phyloP scores from a whole-genome alignment of 495 filamentous ascomycete genomes.

The Penicillium goetzii region DNA sequence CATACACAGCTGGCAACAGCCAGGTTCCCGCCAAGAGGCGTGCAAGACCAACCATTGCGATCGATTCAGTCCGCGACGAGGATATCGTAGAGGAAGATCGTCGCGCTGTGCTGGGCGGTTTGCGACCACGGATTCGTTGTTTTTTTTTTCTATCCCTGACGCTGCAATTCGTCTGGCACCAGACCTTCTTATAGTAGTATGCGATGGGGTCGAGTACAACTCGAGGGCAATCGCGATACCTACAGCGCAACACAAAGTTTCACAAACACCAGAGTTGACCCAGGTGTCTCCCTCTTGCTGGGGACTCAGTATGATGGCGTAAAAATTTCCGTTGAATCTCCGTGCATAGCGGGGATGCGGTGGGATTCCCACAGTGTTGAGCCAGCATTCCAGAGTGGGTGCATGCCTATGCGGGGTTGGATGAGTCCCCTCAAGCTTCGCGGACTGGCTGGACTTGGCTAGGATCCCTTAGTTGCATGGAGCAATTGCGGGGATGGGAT shows the following conservation, averaged over 20 bases:
- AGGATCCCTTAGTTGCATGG: not conserved
- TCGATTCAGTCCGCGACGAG: constrained; percentile 1
- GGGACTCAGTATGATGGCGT: constrained; percentile 11
- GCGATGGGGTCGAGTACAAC: constrained; percentile 9
- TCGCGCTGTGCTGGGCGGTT: constrained; percentile 2
- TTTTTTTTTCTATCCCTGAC: not conserved
- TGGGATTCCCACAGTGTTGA: constrained; percentile 7
- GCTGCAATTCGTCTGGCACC: not conserved
- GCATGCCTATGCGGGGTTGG: constrained; percentile 31
- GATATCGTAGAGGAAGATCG: constrained; percentile 10
- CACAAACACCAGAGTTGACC: constrained; percentile 1
- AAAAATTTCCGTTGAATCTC: constrained; percentile 31
- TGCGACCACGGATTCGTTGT: not conserved
- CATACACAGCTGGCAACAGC: constrained; percentile 37
- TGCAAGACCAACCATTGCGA: constrained; percentile 37
- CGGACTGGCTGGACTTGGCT: not conserved
- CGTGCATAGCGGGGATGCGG: constrained; percentile 16
- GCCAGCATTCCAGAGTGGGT: constrained; percentile 16
- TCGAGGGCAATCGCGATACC: constrained; percentile 4
- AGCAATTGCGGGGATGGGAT: constrained; percentile 7
- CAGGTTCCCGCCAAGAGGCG: constrained; percentile 32
- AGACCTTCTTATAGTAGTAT: constrained; percentile 23
- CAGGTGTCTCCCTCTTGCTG: constrained; percentile 15
- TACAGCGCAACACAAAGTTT: constrained; percentile 3
- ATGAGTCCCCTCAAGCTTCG: constrained; percentile 6